These are phyloP conservation scores for Solanum pimpinellifolium DNA, from an alignment of 257 asterid species.

Conservation along the genomic window DNA sequence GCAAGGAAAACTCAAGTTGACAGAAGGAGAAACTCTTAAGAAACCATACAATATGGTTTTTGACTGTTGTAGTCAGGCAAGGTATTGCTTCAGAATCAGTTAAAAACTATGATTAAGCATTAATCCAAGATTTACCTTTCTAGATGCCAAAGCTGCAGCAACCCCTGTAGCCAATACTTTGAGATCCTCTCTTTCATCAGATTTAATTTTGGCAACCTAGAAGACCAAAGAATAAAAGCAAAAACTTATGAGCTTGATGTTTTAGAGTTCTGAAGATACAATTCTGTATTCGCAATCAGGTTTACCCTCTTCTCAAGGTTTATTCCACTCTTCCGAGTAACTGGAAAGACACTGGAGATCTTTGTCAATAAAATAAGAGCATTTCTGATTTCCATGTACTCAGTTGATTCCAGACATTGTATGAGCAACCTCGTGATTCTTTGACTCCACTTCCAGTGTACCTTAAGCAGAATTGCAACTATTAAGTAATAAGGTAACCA, in stretches of 20 bases:
- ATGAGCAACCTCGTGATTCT: conserved; percentile 86
- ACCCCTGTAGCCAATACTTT: conserved; percentile 98
- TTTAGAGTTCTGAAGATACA: not conserved
- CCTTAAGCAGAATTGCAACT: conserved; percentile 26
- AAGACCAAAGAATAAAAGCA: conserved; percentile 5
- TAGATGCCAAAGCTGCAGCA: conserved; percentile 92
- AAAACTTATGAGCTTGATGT: not conserved
- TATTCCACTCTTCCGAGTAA: conserved; percentile 96
- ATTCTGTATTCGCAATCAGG: not conserved
- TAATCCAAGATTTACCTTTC: conserved; percentile 49
- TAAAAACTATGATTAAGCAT: not conserved
- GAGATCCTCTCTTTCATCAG: conserved; percentile 98
- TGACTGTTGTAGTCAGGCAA: not conserved
- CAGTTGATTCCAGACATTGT: conserved; percentile 93
- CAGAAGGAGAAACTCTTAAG: not conserved
- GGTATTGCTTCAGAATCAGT: not conserved
- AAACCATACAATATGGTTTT: not conserved
- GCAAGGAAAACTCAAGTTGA: not conserved
- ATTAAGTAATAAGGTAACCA: not conserved
- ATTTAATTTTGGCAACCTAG: conserved; percentile 94
- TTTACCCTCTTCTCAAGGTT: conserved; percentile 95
- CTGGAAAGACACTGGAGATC: conserved; percentile 85
- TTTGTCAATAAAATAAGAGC: conserved; percentile 87
- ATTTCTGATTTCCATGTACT: conserved; percentile 96
- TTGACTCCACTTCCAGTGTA: conserved; percentile 99